Conservation (phyloP, 2,329 filamentous ascomycete species). For the Colletotrichum cuscutae region DNA sequence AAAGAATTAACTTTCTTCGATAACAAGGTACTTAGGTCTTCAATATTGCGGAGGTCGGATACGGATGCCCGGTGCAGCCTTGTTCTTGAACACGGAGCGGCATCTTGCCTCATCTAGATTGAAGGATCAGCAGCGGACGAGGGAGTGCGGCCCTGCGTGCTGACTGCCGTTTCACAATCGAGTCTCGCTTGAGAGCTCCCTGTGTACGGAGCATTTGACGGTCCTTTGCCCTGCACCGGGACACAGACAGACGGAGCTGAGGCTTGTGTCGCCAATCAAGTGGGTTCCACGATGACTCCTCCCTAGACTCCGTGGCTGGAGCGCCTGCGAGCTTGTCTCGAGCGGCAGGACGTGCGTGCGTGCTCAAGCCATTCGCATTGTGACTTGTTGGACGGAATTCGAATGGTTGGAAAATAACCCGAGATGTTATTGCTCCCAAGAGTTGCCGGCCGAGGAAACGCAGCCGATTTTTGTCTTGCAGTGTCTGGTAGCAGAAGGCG, state of each 20-base stretch:
- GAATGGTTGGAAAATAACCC: slow-evolving; percentile 9
- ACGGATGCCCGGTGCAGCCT: neutral
- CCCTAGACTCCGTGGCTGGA: slow-evolving; percentile 2
- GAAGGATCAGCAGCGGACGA: slow-evolving; percentile 28
- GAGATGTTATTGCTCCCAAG: neutral
- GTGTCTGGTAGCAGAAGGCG: neutral
- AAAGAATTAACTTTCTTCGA: too few relatives aligned
- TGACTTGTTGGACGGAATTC: neutral
- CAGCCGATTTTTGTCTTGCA: neutral
- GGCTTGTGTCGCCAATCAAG: slow-evolving; percentile 19
- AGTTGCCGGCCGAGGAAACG: neutral
- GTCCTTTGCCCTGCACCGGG: neutral
- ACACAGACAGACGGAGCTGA: slow-evolving; percentile 1
- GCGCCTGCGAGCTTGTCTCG: neutral
- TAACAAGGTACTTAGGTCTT: too few relatives aligned
- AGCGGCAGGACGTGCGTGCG: slow-evolving; percentile 16
- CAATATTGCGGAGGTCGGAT: neutral
- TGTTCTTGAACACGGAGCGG: slow-evolving; percentile 27
- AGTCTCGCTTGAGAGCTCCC: neutral
- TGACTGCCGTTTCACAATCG: slow-evolving; percentile 22
- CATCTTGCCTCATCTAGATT: slow-evolving; percentile 33
- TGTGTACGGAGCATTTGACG: neutral
- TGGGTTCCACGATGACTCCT: slow-evolving; percentile 15
- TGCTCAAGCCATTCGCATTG: neutral
- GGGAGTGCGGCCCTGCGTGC: slow-evolving; percentile 1